Evolutionary conservation across 2,329 filamentous ascomycete species (phyloP), one percentile per base, ranked within the genome.

Genomic region (Arthrinium phaeospermum): DNA sequence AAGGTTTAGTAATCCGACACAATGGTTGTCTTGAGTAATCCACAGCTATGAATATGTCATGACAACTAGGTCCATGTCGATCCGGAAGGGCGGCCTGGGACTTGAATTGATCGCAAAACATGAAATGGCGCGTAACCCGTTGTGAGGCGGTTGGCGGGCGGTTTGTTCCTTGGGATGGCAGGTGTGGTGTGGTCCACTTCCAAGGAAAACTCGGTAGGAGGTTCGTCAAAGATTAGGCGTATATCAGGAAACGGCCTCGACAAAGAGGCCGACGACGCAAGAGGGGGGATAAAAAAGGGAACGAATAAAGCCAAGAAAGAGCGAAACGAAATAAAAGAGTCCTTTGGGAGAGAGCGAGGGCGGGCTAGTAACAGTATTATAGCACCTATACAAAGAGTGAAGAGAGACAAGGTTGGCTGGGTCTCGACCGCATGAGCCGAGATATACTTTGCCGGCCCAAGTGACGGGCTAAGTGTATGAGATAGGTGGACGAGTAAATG

Each of bases 361-460:
- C 44, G 67, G 46, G 37, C 44, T 47, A 51, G 68, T 41, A 53
- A 70, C 44, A 51, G 49, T 71, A 61, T 61, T 70, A 70, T 70
- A 69, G 45, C 67, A 47, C 30, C 45, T 69, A 69, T 69, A 69
- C 67, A 67, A 47, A 69, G 61, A 53, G 57, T 45, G 16, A 16
- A 41, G 72, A 70, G 44, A 57, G 72, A 68, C 70, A 70, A 71
- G 72, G 68, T 68, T 47, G 67, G 51, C 37, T 53, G 64, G 69
- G 70, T 34, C 51, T 69, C 41, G 70, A 44, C 34, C 45, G 72
- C 72, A 73, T 73, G 69, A 73, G 30, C 57, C 57, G 49, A 70
- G 46, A 71, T 70, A 73, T 70, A 67, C 68, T 64, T 68, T 49
- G 45, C 67, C 57, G 57, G 30, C 14, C 53, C 53, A 70, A 69